Evolutionary conservation across 805 yeast species (phyloP).

Genomic region (Ogataea nonfermentans): DNA sequence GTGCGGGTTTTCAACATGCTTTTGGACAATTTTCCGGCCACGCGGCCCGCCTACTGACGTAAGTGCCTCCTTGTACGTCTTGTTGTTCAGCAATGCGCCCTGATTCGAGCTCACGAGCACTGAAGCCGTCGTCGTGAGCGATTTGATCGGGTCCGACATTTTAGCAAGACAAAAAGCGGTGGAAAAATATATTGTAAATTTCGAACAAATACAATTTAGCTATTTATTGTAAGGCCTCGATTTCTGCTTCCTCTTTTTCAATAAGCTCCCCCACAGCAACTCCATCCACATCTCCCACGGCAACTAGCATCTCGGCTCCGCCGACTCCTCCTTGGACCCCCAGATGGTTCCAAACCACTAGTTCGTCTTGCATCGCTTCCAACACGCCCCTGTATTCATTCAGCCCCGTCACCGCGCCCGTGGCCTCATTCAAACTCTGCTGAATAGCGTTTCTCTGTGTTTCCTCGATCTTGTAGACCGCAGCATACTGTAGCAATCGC

Average conservation of each 20-base stretch:
- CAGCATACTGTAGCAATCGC: conserved; percentile 18
- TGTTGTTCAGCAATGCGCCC: conserved; percentile 23
- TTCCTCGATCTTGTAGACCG: conserved; percentile 19
- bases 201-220: not conserved
- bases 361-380: conserved; percentile 22
- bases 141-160: conserved; percentile 41
- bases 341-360: conserved; percentile 18
- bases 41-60: conserved; percentile 32
- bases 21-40: conserved; percentile 22
- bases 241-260: conserved; percentile 44
- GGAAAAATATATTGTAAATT: conserved; percentile 2
- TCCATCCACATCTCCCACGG: conserved; percentile 10
- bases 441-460: conserved; percentile 16
- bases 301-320: conserved; percentile 13
- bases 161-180: conserved; percentile 2
- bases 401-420: conserved; percentile 16
- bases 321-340: conserved; percentile 11
- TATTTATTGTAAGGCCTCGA: conserved; percentile 38
- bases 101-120: conserved; percentile 40
- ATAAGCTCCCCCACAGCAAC: conserved; percentile 39
- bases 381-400: conserved; percentile 15
- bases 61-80: conserved; percentile 44
- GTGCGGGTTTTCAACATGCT: conserved; percentile 19
- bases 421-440: conserved; percentile 20
- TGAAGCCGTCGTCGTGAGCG: conserved; percentile 56